Evolutionary conservation across 192 early-diverging fungal species (phyloP), one percentile per base, ranked within the genome.

Genomic region (Cladochytrium replicatum): DNA sequence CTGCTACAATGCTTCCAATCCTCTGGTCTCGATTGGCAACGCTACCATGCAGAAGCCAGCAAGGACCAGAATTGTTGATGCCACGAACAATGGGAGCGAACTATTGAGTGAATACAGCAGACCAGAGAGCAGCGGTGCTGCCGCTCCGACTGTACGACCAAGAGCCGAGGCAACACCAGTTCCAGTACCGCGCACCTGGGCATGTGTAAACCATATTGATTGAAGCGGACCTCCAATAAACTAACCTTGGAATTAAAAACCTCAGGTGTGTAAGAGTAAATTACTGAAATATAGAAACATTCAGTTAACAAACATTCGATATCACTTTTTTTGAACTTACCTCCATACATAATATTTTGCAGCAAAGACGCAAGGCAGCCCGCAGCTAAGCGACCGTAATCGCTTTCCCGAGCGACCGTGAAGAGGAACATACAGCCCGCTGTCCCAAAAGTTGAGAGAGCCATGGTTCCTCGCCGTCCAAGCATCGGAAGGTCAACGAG

Each of bases 221-320:
- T 41, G 41, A 26, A 5, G 22, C 28, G 41, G 41, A 48, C n/a
- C 21, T 5, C 34, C 11, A 48, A 21, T 13, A 13, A 37, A 37
- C 34, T 37, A 0, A 56, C 52, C 25, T 40, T 31, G n/a, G 38
- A 30, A 9, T 78, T 74, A 59, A 92, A 92, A 21, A 87, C 86
- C 51, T 92, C 89, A 0, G 89, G 87, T 19, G 89, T 90, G 50
- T 89, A 92, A 0, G 83, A 75, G 54, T 92, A 92, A 9, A 88
- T 75, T 21, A 89, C 84, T 1, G n/a, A n/a, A n/a, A n/a, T n/a
- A n/a, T n/a, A n/a, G n/a, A n/a, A n/a, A 85, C 89, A 68, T 89
- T 89, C 55, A 83, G 68, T n/a, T 13, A 13, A 37, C 17, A 29
- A 29, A 29, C 3, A 29, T n/a, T n/a, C n/a, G n/a, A n/a, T n/a